Evolutionary conservation across 208 protist species (phyloP).

Genomic region (Kentomonas sorsogonicus): DNA sequence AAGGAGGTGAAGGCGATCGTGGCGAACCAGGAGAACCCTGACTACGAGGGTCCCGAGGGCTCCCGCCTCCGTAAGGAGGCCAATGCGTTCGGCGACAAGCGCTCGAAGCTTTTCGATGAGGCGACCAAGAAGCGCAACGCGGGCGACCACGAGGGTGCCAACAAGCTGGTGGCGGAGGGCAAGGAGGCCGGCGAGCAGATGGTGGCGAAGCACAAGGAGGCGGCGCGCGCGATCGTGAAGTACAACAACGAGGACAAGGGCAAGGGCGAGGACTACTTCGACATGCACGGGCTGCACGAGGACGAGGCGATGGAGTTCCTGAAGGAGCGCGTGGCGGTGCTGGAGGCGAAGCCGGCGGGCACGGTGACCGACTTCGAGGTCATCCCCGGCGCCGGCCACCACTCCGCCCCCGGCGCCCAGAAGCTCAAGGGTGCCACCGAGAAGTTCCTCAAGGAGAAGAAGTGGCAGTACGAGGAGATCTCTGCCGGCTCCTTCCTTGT

Average conservation of each 20-base stretch:
- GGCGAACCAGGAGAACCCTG: slow-evolving; percentile 33
- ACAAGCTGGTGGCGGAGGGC: slow-evolving; percentile 25
- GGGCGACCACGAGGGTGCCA: slow-evolving; percentile 23
- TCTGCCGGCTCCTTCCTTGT: slow-evolving; percentile 34
- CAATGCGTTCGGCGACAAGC: slow-evolving; percentile 30
- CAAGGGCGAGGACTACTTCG: slow-evolving; percentile 45
- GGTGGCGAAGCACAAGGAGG: slow-evolving; percentile 25
- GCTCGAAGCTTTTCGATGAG: slow-evolving; percentile 33
- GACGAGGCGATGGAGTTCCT: slow-evolving; percentile 48
- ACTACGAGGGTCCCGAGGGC: slow-evolving; percentile 48
- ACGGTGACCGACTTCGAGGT: slow-evolving; percentile 33
- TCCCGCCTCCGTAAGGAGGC: slow-evolving; percentile 35
- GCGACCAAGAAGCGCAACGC: slow-evolving; percentile 28
- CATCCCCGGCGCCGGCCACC: slow-evolving; percentile 49
- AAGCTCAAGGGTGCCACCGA: slow-evolving; percentile 37
- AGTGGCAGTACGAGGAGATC: slow-evolving; percentile 29
- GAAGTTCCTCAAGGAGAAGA: slow-evolving; percentile 26
- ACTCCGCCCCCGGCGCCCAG: slow-evolving; percentile 34
- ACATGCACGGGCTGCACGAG: slow-evolving; percentile 49
- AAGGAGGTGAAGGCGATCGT: slow-evolving; percentile 32
- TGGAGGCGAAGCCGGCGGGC: slow-evolving; percentile 30
- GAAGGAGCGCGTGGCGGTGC: slow-evolving; percentile 22
- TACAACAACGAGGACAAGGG: slow-evolving; percentile 55
- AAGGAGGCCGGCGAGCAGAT: slow-evolving; percentile 33
- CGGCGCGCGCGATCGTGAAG: slow-evolving; percentile 33